Percentiles rank a stretch among this genome's conserved stretches.
Conservation (phyloP, 2,329 filamentous ascomycete species). For the Alternaria ethzedia region DNA sequence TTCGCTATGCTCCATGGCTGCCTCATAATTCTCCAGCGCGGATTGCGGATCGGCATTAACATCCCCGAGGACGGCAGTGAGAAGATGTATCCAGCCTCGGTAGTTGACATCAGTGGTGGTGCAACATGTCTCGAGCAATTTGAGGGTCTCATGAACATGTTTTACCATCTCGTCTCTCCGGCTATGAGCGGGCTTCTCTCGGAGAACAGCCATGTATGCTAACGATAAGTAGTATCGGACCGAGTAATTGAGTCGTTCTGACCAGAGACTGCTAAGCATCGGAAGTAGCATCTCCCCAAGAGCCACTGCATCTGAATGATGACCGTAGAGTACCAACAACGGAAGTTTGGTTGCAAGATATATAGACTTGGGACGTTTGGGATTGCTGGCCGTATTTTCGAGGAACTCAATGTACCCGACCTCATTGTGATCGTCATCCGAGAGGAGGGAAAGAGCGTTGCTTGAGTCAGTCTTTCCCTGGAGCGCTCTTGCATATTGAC, state of each 20-base stretch:
- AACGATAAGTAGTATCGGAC: conserved; percentile 54
- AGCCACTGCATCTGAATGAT: conserved; percentile 50
- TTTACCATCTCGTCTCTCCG: conserved; percentile 58
- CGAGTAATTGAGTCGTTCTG: conserved; percentile 52
- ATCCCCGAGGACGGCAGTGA: conserved; percentile 73
- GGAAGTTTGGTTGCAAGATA: conserved; percentile 66
- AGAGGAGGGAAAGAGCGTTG: conserved; percentile 65
- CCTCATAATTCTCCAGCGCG: conserved; percentile 71
- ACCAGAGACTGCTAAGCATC: conserved; percentile 53
- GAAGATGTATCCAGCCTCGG: conserved; percentile 69
- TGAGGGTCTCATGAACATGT: conserved; percentile 62
- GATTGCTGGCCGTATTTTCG: conserved; percentile 60
- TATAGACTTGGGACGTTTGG: conserved; percentile 68
- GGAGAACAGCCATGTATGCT: conserved; percentile 48
- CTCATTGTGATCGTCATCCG: conserved; percentile 70
- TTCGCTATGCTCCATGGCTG: conserved; percentile 73
- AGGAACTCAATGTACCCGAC: conserved; percentile 60
- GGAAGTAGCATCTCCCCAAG: conserved; percentile 52
- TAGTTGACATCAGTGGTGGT: conserved; percentile 74
- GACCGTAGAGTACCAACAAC: conserved; percentile 52
- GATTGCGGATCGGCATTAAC: conserved; percentile 59
- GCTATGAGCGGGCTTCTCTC: conserved; percentile 44
- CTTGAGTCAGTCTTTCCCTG: conserved; percentile 72
- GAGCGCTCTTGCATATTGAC: conserved; percentile 72
- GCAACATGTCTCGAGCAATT: conserved; percentile 69